Base-by-base conservation (phyloP, 495 filamentous ascomycete species). In the Talaromyces nanjingensis region DNA sequence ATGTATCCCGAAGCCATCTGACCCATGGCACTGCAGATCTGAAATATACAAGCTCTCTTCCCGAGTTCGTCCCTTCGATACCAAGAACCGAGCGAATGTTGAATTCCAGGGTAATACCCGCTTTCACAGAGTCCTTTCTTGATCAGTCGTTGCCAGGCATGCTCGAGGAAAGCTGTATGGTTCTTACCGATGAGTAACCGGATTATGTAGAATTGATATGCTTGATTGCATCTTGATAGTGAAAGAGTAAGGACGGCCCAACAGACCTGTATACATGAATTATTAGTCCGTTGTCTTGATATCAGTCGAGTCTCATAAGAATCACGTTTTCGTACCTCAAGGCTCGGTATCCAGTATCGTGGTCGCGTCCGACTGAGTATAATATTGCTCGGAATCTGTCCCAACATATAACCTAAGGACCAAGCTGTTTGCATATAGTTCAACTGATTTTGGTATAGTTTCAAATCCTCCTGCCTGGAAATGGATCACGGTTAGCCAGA, bases 321-420 rank as follows among this genome's bases (percentile, higher is more conserved):
- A 42, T 45, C 18, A 8, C 3, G 27, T 33, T 39, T 18, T 14
- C 52, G 34, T 67, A 76, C 72, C 68, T 76, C 74, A 63, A 74
- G 73, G 8, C 82, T 73, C 1, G 86, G 86, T 54, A 90, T 83
- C 79, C 80, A 86, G 61, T 84, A 81, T 11, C 82, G 78, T 1
- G 85, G 86, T 9, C 82, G 77, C 6, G 87, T 67, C 2, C 74
- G 69, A 6, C 80, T 85, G 34, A 88, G 69, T 25, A 88, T 76
- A 22, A 88, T 73, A 67, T 87, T 85, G 67, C 80, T 83, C 0
- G 86, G 86, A 37, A 89, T 81, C 66, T 88, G 77, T 11, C 85
- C 86, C 57, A 88, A 75, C 4, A 88, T 80, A 65, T 88, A 86
- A 8, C 86, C 87, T 14, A 87, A 79, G 0, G 85, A 87, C 80